Evolutionary conservation across 2,329 filamentous ascomycete species (phyloP).

Genomic region (Ascochyta pisi): DNA sequence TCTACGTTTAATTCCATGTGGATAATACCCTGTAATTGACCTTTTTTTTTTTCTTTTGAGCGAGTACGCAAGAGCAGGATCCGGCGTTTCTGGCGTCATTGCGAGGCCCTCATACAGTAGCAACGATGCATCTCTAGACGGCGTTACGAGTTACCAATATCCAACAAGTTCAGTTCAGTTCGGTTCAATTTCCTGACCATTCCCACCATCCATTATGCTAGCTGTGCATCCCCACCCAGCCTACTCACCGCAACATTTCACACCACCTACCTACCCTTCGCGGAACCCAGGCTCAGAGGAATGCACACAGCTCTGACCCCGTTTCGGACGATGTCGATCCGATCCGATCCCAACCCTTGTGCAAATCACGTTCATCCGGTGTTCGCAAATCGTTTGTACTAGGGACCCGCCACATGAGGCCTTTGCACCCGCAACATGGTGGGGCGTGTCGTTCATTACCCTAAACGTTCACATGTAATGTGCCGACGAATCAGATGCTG

Average conservation of each 20-base stretch:
- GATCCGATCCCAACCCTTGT: too few relatives aligned
- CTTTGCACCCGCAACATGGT: too few relatives aligned
- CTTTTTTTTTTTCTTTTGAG: neutral
- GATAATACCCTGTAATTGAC: constrained; percentile 4
- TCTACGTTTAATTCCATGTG: constrained; percentile 1
- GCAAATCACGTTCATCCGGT: too few relatives aligned
- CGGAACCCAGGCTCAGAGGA: neutral
- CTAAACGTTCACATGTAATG: too few relatives aligned
- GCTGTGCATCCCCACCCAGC: too few relatives aligned
- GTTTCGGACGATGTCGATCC: too few relatives aligned
- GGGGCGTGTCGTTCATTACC: too few relatives aligned
- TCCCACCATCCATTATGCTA: neutral
- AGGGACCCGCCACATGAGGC: too few relatives aligned
- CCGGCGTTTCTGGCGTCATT: constrained; percentile 6
- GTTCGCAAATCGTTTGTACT: too few relatives aligned
- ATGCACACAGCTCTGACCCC: too few relatives aligned
- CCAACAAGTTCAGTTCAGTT: neutral
- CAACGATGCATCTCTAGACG: constrained; percentile 7
- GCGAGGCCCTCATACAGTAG: neutral
- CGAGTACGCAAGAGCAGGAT: constrained; percentile 11
- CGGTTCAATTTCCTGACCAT: neutral
- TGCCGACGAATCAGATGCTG: too few relatives aligned
- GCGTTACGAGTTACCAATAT: constrained; percentile 4
- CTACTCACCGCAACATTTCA: neutral
- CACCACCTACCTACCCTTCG: too few relatives aligned